Percentiles rank a stretch among this genome's conserved stretches.
Evolutionary conservation across 2,329 filamentous ascomycete genomes (phyloP).

Genomic region (Neoascochyta sp.): DNA sequence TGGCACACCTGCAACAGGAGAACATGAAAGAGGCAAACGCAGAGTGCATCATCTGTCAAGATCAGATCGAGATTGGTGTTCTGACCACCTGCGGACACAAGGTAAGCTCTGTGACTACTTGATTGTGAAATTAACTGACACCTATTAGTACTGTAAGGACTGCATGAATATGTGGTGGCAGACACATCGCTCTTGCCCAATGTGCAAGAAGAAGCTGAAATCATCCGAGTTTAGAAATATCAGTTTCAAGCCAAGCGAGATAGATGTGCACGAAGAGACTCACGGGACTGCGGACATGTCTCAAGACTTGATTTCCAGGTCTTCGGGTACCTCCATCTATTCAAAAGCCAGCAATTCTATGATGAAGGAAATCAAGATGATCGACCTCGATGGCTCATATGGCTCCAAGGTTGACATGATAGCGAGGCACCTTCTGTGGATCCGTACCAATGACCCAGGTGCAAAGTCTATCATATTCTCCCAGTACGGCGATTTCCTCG

Average conservation of each 20-base stretch:
- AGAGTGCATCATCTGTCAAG: conserved; percentile 83
- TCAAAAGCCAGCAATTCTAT: conserved; percentile 67
- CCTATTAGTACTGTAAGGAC: conserved; percentile 73
- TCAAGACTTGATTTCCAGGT: conserved; percentile 24
- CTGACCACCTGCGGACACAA: conserved; percentile 81
- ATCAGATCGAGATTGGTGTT: conserved; percentile 70
- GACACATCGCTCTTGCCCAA: conserved; percentile 71
- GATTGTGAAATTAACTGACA: conserved; percentile 1
- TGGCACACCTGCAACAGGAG: conserved; percentile 60
- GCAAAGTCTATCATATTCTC: conserved; percentile 94
- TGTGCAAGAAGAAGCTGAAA: conserved; percentile 71
- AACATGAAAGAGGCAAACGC: conserved; percentile 54
- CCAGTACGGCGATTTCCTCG: conserved; percentile 79
- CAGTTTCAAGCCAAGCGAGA: conserved; percentile 70
- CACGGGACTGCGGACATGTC: conserved; percentile 14
- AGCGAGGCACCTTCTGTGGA: conserved; percentile 72
- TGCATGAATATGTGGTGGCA: conserved; percentile 79
- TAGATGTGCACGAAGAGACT: conserved; percentile 63
- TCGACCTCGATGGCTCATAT: conserved; percentile 71
- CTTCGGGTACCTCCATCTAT: conserved; percentile 60
- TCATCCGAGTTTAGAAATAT: conserved; percentile 76
- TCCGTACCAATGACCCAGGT: conserved; percentile 77
- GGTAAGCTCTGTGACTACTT: conserved; percentile 7
- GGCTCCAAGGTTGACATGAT: conserved; percentile 84
- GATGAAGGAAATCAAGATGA: conserved; percentile 74